These are phyloP conservation scores for Lentinula aciculospora DNA, from an alignment of 768 basidiomycete species.

Conservation along the genomic window DNA sequence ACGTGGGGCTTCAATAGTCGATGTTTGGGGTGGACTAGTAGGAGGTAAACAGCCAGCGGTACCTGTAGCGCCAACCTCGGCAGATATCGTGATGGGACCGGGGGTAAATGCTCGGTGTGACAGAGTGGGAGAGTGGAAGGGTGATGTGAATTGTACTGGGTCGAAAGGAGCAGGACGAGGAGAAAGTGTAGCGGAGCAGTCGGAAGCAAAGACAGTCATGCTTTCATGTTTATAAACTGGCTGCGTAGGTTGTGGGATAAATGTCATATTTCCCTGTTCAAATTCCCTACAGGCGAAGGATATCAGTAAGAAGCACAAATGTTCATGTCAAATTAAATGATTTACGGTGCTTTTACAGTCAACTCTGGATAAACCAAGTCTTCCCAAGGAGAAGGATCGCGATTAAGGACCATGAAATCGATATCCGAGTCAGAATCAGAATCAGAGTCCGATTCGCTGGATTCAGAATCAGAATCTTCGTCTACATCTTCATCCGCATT, in stretches of 20 bases:
- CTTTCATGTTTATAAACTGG: neutral
- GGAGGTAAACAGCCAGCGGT: neutral
- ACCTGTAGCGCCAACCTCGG: neutral
- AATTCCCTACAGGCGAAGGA: neutral
- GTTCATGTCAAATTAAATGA: neutral
- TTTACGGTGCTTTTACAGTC: neutral
- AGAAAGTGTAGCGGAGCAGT: neutral
- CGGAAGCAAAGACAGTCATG: neutral
- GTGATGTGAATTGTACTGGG: neutral
- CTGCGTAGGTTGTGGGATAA: neutral
- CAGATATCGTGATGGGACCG: neutral
- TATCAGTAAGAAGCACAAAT: neutral
- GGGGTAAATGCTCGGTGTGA: neutral
- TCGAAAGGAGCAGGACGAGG: neutral
- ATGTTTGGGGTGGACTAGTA: neutral
- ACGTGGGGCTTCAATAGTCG: neutral
- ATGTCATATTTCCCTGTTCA: neutral
- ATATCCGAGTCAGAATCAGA: conserved; percentile 19
- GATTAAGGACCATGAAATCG: conserved; percentile 12
- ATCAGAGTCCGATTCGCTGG: conserved; percentile 11
- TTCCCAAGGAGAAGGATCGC: neutral
- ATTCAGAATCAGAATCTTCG: neutral
- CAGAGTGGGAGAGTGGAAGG: neutral
- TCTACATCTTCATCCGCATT: neutral
- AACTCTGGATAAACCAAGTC: neutral